phyloP scores from a whole-genome alignment of 176 grass and related monocot genomes.

The Tuctoria greenei region DNA sequence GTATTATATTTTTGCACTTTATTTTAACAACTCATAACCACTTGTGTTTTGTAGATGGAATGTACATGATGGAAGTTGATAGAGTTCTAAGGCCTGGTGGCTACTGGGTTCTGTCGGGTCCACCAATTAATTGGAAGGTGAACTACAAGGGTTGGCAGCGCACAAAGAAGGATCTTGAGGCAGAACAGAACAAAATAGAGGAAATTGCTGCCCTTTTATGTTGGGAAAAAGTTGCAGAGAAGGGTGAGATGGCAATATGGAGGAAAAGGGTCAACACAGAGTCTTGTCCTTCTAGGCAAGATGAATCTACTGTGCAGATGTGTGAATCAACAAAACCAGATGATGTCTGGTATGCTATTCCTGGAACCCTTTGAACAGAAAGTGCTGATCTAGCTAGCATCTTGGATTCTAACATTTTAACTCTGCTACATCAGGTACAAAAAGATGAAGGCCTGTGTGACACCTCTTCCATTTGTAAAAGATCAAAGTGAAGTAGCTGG shows the following conservation, averaged over 20 bases:
- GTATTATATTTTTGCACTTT: conserved; percentile 6
- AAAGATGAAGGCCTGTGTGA: conserved; percentile 83
- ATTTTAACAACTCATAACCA: conserved; percentile 4
- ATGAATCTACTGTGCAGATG: conserved; percentile 55
- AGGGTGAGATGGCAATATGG: conserved; percentile 91
- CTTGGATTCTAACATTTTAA: conserved; percentile 5
- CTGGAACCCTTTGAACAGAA: neutral
- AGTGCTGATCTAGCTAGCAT: neutral
- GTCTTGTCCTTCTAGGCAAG: conserved; percentile 70
- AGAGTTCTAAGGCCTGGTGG: conserved; percentile 93
- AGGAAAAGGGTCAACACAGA: conserved; percentile 73
- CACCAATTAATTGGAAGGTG: conserved; percentile 83
- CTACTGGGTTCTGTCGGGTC: conserved; percentile 93
- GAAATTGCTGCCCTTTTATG: conserved; percentile 78
- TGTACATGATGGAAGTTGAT: conserved; percentile 96
- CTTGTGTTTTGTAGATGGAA: conserved; percentile 60
- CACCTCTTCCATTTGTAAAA: conserved; percentile 65
- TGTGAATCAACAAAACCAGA: conserved; percentile 76
- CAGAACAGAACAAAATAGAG: conserved; percentile 85
- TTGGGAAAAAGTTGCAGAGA: conserved; percentile 88
- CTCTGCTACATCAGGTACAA: conserved; percentile 53
- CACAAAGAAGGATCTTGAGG: conserved; percentile 78
- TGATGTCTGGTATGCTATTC: conserved; percentile 75
- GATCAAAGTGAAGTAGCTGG: conserved; percentile 63
- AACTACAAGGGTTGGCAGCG: conserved; percentile 85